Evolutionary conservation across 2,329 filamentous ascomycete species (phyloP).

Genomic region (Immersiporthe knoxdaviesiana): DNA sequence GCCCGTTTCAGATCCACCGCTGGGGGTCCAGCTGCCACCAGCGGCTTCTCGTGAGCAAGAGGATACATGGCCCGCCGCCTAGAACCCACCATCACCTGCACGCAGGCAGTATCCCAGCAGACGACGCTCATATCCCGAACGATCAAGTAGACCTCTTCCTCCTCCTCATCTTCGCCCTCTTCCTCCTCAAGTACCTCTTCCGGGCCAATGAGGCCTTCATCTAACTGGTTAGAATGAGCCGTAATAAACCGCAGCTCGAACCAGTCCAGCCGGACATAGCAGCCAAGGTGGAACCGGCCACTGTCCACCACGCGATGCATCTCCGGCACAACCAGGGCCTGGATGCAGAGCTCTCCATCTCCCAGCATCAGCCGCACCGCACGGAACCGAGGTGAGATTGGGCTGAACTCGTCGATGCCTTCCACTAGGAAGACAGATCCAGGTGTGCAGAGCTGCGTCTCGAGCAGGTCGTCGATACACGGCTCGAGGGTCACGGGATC

Average conservation of each 20-base stretch:
- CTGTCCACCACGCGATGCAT: constrained; percentile 53
- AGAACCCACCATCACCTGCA: constrained; percentile 33
- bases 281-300: constrained; percentile 50
- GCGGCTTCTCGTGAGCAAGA: background rate
- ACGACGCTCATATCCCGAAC: constrained; percentile 50
- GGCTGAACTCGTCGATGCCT: constrained; percentile 29
- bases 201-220: background rate
- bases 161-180: background rate
- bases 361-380: constrained; percentile 53
- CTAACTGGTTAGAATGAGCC: constrained; percentile 29
- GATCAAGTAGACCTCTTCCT: constrained; percentile 48
- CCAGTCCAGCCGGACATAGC: constrained; percentile 51
- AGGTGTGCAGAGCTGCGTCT: constrained; percentile 51
- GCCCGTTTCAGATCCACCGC: background rate
- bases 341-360: constrained; percentile 58
- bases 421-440: constrained; percentile 54
- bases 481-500: constrained; percentile 40
- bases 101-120: constrained; percentile 52
- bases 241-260: constrained; percentile 41
- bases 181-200: constrained; percentile 7
- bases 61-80: background rate
- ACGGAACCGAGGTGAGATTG: constrained; percentile 42
- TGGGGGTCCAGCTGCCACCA: background rate
- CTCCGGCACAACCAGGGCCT: constrained; percentile 51
- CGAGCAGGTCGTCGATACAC: constrained; percentile 52